Conservation (phyloP, 306 rosid genomes). For the Begonia peltatifolia region DNA sequence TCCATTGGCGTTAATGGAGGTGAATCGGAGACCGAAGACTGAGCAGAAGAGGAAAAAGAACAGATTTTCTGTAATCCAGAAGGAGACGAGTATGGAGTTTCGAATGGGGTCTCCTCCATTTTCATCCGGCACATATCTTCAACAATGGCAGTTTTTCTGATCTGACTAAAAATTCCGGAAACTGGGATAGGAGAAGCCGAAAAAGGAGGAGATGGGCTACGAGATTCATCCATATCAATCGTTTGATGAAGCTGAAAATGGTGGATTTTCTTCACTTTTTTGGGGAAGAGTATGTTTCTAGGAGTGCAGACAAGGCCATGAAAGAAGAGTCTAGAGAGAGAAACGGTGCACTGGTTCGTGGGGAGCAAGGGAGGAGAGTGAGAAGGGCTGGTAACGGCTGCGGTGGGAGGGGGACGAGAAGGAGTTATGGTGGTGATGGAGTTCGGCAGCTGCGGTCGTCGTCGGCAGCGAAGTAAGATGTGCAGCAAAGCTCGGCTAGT, state of each 20-base stretch:
- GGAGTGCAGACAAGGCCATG: conserved; percentile 81
- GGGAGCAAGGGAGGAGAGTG: neutral
- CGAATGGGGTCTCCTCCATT: conserved; percentile 43
- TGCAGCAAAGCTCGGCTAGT: conserved; percentile 84
- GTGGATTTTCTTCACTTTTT: conserved; percentile 23
- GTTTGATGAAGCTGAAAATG: conserved; percentile 27
- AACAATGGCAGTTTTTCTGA: too few species aligned
- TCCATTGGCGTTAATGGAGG: conserved; percentile 69
- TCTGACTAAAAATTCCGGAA: neutral
- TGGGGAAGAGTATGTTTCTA: conserved; percentile 52
- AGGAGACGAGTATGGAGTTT: conserved; percentile 81
- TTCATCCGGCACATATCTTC: conserved; percentile 21
- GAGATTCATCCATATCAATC: conserved; percentile 21
- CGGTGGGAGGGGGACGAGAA: neutral
- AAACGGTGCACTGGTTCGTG: conserved; percentile 11
- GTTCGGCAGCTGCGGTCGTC: neutral
- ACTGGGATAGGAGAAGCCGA: neutral
- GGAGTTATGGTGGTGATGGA: conserved; percentile 21
- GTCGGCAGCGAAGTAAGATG: conserved; percentile 68
- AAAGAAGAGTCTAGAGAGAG: conserved; percentile 30
- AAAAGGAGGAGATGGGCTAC: neutral
- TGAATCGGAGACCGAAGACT: conserved; percentile 14
- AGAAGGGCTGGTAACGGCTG: conserved; percentile 4
- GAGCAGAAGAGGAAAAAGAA: conserved; percentile 10
- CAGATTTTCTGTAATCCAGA: conserved; percentile 24